Percentiles rank a stretch among this genome's conserved stretches.
phyloP scores from a whole-genome alignment of 2,329 filamentous ascomycete species.

The Verruconis gallopava region DNA sequence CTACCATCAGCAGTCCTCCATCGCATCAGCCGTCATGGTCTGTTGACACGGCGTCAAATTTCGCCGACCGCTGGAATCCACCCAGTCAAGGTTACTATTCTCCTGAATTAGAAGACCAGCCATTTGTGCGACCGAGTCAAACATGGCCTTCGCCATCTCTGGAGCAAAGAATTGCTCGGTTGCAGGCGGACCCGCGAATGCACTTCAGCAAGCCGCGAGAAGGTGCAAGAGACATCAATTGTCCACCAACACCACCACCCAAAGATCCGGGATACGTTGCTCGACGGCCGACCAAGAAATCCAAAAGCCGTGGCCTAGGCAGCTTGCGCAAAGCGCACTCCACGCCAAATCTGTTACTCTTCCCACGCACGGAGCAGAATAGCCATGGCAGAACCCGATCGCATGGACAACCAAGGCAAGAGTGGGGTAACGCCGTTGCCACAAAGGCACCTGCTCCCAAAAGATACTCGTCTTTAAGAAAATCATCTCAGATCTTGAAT shows the following conservation, averaged over 20 bases:
- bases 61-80: not conserved
- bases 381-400: not conserved
- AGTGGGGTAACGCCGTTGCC: not conserved
- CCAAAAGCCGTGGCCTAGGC: not conserved
- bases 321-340: not conserved
- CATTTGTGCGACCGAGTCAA: not conserved
- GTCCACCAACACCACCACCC: not conserved
- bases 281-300: not conserved
- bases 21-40: not conserved
- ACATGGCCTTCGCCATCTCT: not conserved
- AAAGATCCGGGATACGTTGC: slow-evolving; percentile 1
- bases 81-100: not conserved
- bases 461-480: not conserved
- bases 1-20: not conserved
- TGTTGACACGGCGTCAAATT: not conserved
- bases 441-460: not conserved
- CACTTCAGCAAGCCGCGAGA: not conserved
- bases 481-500: not conserved
- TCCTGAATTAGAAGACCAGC: not conserved
- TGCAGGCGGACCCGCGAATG: not conserved
- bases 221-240: not conserved
- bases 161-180: not conserved
- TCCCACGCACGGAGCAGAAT: not conserved
- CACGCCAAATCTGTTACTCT: not conserved
- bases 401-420: not conserved